phyloP scores from a whole-genome alignment of 2,329 filamentous ascomycete genomes.

The Parastagonospora avenae region DNA sequence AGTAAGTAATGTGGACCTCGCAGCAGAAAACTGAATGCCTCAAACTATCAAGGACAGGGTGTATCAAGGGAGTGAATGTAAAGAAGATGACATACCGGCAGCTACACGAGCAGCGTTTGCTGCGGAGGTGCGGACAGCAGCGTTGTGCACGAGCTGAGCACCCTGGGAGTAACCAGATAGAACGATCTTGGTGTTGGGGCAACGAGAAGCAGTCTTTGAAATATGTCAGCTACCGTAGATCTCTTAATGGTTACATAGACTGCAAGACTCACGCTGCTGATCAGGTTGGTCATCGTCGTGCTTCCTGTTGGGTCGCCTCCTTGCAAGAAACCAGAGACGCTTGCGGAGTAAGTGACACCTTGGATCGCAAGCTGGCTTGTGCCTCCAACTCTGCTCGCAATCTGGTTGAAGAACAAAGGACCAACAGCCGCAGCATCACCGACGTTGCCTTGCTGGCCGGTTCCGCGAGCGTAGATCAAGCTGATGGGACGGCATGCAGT shows the following conservation, averaged over 20 bases:
- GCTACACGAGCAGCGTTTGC: conserved; percentile 17
- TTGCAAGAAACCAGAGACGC: conserved; percentile 50
- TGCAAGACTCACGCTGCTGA: conserved; percentile 34
- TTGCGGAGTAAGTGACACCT: conserved; percentile 60
- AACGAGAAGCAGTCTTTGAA: conserved; percentile 15
- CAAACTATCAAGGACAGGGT: too few species aligned
- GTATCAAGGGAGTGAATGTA: too few species aligned
- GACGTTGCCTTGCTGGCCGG: conserved; percentile 58
- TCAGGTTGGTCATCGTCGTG: conserved; percentile 49
- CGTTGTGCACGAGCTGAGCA: conserved; percentile 51
- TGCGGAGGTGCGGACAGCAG: conserved; percentile 31
- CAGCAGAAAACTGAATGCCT: too few species aligned
- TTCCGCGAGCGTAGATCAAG: conserved; percentile 62
- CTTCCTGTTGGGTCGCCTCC: conserved; percentile 54
- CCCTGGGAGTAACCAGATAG: conserved; percentile 39
- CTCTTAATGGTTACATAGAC: background rate
- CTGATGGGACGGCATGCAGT: conserved; percentile 54
- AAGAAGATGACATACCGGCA: background rate
- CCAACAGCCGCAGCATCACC: conserved; percentile 51
- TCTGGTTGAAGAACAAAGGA: conserved; percentile 56
- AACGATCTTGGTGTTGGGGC: conserved; percentile 28
- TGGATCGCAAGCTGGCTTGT: conserved; percentile 56
- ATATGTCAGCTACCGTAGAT: background rate
- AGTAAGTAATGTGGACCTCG: too few species aligned
- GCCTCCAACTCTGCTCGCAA: conserved; percentile 49